Conservation (phyloP, 1,139 yeast species). For the Yamadazyma atlantica region DNA sequence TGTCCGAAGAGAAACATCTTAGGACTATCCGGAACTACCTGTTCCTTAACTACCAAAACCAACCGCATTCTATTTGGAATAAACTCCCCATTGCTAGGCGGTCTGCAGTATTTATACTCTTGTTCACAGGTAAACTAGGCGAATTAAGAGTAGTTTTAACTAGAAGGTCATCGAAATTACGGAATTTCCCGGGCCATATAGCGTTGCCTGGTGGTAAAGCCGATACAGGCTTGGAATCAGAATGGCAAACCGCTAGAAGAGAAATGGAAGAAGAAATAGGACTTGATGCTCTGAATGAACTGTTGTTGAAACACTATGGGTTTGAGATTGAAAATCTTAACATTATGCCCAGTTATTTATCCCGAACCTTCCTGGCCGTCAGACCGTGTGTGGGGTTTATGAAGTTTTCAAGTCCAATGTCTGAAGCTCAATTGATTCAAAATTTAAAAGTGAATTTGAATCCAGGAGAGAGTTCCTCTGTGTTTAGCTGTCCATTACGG, state of each 20-base stretch:
- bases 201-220: conserved; percentile 91
- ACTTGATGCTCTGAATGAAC: conserved; percentile 49
- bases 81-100: conserved; percentile 59
- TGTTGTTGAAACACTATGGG: conserved; percentile 45
- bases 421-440: conserved; percentile 24
- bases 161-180: conserved; percentile 65
- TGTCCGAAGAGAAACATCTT: conserved; percentile 1
- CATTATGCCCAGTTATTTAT: conserved; percentile 70
- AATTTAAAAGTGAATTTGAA: conserved; percentile 47
- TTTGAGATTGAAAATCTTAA: conserved; percentile 57
- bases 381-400: conserved; percentile 78
- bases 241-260: conserved; percentile 72
- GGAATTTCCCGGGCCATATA: conserved; percentile 82
- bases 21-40: conserved; percentile 19
- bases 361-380: conserved; percentile 79
- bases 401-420: conserved; percentile 20
- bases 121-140: conserved; percentile 69
- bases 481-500: conserved; percentile 65
- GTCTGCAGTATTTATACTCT: conserved; percentile 71
- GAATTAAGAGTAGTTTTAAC: conserved; percentile 78
- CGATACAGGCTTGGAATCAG: conserved; percentile 62
- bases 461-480: conserved; percentile 70
- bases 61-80: conserved; percentile 53
- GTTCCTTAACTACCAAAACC: conserved; percentile 28
- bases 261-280: conserved; percentile 91